These are phyloP conservation scores for Mesotaenium endlicherianum DNA, from an alignment of 139 green algal genomes.

Conservation along the genomic window DNA sequence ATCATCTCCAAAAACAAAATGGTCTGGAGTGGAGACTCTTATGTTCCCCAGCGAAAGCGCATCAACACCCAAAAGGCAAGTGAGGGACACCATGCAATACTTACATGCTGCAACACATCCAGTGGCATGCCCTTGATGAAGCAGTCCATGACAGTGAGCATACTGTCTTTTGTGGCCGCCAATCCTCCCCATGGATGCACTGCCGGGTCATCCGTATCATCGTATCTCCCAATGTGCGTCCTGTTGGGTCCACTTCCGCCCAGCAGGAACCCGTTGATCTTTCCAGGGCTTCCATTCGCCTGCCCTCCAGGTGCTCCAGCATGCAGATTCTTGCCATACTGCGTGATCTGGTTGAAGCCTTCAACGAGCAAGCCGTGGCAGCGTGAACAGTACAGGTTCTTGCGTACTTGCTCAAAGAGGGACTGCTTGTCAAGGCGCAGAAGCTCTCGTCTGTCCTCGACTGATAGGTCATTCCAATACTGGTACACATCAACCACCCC, in stretches of 20 bases:
- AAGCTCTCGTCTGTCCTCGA: not conserved
- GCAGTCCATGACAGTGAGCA: slow-evolving; percentile 20
- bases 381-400: slow-evolving; percentile 16
- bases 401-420: slow-evolving; percentile 20
- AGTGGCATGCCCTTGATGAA: not conserved
- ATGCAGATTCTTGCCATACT: not conserved
- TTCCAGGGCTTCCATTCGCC: not conserved
- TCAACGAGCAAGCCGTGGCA: slow-evolving; percentile 19
- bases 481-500: no score
- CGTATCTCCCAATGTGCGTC: not conserved
- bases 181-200: slow-evolving; percentile 16
- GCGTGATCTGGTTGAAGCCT: not conserved
- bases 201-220: not conserved
- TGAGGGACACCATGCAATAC: no score
- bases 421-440: slow-evolving; percentile 20
- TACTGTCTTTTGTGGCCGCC: not conserved
- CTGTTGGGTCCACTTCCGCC: not conserved
- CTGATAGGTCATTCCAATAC: slow-evolving; percentile 13
- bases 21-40: no score
- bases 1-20: no score
- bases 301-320: no score
- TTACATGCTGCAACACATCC: no score
- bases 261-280: not conserved
- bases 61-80: no score
- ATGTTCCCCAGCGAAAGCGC: no score